These are phyloP conservation scores for Fusarium sambucinum DNA, from an alignment of 2,329 filamentous ascomycete species.

Conservation along the genomic window DNA sequence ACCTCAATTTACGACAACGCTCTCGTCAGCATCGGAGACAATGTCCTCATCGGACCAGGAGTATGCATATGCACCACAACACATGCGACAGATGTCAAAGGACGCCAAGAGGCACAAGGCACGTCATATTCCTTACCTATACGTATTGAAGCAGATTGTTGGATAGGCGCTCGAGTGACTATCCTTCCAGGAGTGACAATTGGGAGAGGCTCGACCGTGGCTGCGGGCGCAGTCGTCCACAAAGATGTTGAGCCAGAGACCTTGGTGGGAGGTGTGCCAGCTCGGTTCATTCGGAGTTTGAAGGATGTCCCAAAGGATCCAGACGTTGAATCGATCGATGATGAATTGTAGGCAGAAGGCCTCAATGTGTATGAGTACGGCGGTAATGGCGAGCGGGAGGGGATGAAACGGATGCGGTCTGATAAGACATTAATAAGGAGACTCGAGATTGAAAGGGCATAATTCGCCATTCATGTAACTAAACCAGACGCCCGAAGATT, in stretches of 20 bases:
- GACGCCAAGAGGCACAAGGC: not conserved
- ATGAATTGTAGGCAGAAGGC: not conserved
- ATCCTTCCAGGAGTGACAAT: constrained; percentile 18
- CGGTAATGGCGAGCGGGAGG: accelerated
- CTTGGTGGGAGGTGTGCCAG: constrained; percentile 25
- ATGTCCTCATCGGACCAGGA: constrained; percentile 10
- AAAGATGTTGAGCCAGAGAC: constrained; percentile 25
- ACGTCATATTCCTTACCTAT: constrained; percentile 27
- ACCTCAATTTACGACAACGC: constrained; percentile 20
- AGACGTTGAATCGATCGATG: not conserved
- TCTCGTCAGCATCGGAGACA: constrained; percentile 14
- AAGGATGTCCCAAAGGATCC: constrained; percentile 1
- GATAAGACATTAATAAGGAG: not conserved
- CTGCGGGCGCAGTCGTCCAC: constrained; percentile 17
- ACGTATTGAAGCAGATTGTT: constrained; percentile 16
- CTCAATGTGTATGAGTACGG: not conserved
- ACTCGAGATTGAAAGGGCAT: not conserved
- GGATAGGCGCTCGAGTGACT: constrained; percentile 21
- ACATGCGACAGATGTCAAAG: constrained; percentile 1
- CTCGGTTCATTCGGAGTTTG: constrained; percentile 13
- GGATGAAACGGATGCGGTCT: not conserved
- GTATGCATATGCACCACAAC: constrained; percentile 22
- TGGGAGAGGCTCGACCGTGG: constrained; percentile 18
- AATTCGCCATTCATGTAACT: not conserved
- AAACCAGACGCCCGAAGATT: not conserved